These are phyloP conservation scores for Hypomyces rosellus DNA, from an alignment of 2,329 filamentous ascomycete species.

Conservation along the genomic window DNA sequence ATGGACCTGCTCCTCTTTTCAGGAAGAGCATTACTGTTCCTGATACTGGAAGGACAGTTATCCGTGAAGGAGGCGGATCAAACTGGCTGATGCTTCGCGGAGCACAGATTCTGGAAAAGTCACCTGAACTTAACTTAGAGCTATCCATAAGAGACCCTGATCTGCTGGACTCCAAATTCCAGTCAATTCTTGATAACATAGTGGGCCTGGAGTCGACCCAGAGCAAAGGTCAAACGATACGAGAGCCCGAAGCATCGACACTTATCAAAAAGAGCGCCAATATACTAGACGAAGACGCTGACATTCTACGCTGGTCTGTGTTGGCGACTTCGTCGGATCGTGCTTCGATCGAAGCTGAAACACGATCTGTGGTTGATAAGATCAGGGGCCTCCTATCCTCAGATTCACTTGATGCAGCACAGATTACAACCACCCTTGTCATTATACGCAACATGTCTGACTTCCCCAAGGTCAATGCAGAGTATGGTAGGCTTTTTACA, in stretches of 20 bases:
- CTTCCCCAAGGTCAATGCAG: slow-evolving; percentile 67
- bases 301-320: slow-evolving; percentile 34
- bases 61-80: slow-evolving; percentile 68
- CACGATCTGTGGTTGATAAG: slow-evolving; percentile 39
- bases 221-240: neutral
- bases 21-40: slow-evolving; percentile 60
- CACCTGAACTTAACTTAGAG: slow-evolving; percentile 13
- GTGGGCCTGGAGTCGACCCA: neutral
- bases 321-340: slow-evolving; percentile 19
- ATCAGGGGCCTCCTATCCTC: slow-evolving; percentile 36
- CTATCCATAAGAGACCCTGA: slow-evolving; percentile 49
- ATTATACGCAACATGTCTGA: slow-evolving; percentile 73
- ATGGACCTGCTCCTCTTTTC: slow-evolving; percentile 71
- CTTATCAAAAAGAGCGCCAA: neutral
- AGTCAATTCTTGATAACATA: slow-evolving; percentile 28
- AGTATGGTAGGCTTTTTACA: slow-evolving; percentile 70
- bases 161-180: slow-evolving; percentile 60
- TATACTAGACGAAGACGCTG: slow-evolving; percentile 12
- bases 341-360: slow-evolving; percentile 40
- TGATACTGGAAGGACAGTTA: slow-evolving; percentile 44
- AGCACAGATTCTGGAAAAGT: slow-evolving; percentile 47
- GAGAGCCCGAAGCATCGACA: neutral
- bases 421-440: slow-evolving; percentile 54
- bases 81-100: slow-evolving; percentile 60
- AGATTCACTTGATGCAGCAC: slow-evolving; percentile 21